Evolutionary conservation across 352 stramenopile genomes (phyloP), one percentile per base, ranked within the genome.

Genomic region (Thraustochytrium sp.): DNA sequence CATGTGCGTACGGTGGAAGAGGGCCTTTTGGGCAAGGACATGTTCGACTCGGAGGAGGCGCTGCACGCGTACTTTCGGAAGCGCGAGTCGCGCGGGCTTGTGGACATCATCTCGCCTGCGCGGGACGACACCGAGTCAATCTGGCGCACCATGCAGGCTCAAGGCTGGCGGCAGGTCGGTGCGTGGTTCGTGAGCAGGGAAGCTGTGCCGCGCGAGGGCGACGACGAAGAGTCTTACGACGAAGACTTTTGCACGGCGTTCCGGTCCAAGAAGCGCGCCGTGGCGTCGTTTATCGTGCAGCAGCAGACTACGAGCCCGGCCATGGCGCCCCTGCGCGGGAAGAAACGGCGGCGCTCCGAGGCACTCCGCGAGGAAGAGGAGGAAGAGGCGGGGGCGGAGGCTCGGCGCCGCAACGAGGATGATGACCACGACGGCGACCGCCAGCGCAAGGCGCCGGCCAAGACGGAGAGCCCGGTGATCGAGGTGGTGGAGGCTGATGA

Each of bases 31-130:
- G 65, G 65, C 34, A 36, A 77, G 31, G 46, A 11, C 40, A 31
- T 77, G 9, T 77, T 77, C n/a, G 65, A 77, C 1, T 77, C 65
- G 9, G 65, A 77, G 9, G 65, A 77, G 18, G 65, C 65, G 1
- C 29, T 77, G 34, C 34, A 44, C 65, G 26, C 21, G 23, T 36
- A 62, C 26, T 77, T 62, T 36, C 36, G 37, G 8, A 73, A 16
- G 9, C 36, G n/a, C 21, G 16, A 5, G 8, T 13, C 26, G 61
- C 11, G 18, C n/a, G 18, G 23, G 1, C n/a, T 34, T 13, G 18
- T 44, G n/a, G 9, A 63, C 31, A 21, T 31, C n/a, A 61, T 1
- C 29, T 77, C 42, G n/a, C 42, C 65, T 16, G 34, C 3, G 16
- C 46, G n/a, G 13, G 26, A 62, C 18, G 13, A 11, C 23, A 31